Evolutionary conservation across 2,329 filamentous ascomycete genomes (phyloP), one percentile per base, ranked within the genome.

Genomic region (Pleomassaria siparia): DNA sequence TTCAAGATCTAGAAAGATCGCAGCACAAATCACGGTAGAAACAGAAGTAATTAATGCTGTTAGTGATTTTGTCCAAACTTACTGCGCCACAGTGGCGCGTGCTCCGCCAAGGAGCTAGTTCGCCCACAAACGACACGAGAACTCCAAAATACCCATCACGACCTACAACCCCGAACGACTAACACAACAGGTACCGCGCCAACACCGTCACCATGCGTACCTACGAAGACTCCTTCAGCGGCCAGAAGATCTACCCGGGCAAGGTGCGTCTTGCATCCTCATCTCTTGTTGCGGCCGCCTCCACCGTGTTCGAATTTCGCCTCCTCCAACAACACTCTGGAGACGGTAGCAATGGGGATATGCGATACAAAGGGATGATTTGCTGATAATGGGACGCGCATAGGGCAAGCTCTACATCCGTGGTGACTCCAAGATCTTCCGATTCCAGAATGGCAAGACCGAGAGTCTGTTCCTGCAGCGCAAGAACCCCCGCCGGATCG

Each of bases 381-480:
- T 45, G 62, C 67, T 70, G 65, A 66, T 67, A 16, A 18, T 37
- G 60, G 46, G 51, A 48, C 51, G 30, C 45, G 59, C 71, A 73
- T 75, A 97, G 94, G 94, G 94, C 83, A 97, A 97, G 85, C 88
- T 99, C 82, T 99, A 92, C 83, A 83, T 99, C 85, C 91, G 94
- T 80, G 91, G 92, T 76, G 94, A 99, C 85, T 95, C 89, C 91
- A 99, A 97, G 85, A 86, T 97, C 84, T 99, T 99, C 89, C 91
- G 94, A 76, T 99, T 99, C 89, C 91, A 96, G 81, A 96, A 95
- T 81, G 91, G 94, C 83, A 99, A 99, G 84, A 92, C 90, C 80
- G 94, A 99, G 83, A 96, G 91, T 66, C 89, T 99, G 67, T 99
- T 99, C 87, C 89, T 97, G 70, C 94, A 99, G 86, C 92, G 94